Evolutionary conservation across 2,329 filamentous ascomycete species (phyloP).

Genomic region (Fusarium staphyleae): DNA sequence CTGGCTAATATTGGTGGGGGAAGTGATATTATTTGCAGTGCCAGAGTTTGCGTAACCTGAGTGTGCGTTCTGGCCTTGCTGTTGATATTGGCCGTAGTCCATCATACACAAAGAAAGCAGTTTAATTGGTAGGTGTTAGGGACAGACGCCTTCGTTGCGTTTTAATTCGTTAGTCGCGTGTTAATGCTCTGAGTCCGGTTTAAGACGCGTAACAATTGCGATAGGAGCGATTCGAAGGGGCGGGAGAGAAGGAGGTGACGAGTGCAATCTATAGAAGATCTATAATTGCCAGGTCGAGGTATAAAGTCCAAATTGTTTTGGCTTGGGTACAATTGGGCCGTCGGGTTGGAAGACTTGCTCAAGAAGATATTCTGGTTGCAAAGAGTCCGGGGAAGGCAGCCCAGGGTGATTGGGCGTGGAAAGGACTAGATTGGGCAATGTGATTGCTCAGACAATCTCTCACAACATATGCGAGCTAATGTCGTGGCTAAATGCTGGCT

Average conservation of each 20-base stretch:
- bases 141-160: conserved; percentile 39
- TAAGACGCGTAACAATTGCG: conserved; percentile 16
- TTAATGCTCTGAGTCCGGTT: conserved; percentile 18
- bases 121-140: conserved; percentile 37
- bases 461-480: conserved; percentile 67
- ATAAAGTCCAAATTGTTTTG: conserved; percentile 45
- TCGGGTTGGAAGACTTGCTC: conserved; percentile 45
- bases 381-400: conserved; percentile 55
- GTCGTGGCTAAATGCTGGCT: conserved; percentile 50
- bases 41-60: conserved; percentile 68
- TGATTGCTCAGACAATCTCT: conserved; percentile 59
- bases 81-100: conserved; percentile 76
- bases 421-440: conserved; percentile 60
- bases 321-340: conserved; percentile 56
- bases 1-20: conserved; percentile 74
- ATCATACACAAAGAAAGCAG: conserved; percentile 59
- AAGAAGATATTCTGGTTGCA: conserved; percentile 37
- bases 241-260: conserved; percentile 27
- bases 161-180: conserved; percentile 34
- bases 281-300: conserved; percentile 41
- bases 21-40: conserved; percentile 69
- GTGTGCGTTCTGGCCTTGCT: conserved; percentile 68
- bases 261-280: conserved; percentile 34
- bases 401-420: conserved; percentile 67
- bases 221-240: conserved; percentile 12